Percentiles rank a stretch among this genome's conserved stretches.
Evolutionary conservation across 192 early-diverging fungal species (phyloP).

Genomic region (Backusella tarrabulga): DNA sequence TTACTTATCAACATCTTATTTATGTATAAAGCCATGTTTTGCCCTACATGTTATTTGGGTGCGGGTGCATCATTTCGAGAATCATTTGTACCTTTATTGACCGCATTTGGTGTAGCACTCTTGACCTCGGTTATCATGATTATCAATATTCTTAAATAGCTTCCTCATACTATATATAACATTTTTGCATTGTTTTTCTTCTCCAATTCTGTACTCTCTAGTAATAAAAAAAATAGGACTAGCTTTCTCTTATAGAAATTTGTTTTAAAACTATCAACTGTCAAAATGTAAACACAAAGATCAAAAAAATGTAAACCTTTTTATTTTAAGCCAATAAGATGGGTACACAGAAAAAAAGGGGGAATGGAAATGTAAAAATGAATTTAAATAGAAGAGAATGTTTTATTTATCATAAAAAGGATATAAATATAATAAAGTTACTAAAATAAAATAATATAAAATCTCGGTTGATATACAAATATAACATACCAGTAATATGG

Average conservation of each 20-base stretch:
- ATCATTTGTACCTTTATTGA: conserved; percentile 18
- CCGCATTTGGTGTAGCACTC: conserved; percentile 26
- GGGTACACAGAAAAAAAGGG: background rate
- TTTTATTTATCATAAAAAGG: background rate
- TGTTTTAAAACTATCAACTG: background rate
- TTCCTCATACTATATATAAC: conserved; percentile 1
- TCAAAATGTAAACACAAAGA: background rate
- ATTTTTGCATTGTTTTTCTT: background rate
- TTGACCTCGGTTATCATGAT: conserved; percentile 27
- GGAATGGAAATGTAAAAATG: background rate
- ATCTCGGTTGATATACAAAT: no score
- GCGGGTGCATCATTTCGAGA: background rate
- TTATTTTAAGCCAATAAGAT: background rate
- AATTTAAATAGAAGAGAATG: background rate
- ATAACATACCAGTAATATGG: background rate
- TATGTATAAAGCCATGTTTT: conserved; percentile 27
- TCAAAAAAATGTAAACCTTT: background rate
- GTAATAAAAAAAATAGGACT: background rate
- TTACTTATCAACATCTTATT: background rate
- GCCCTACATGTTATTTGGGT: conserved; percentile 32
- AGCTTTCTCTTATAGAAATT: background rate
- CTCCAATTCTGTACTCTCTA: background rate
- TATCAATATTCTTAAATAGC: conserved; percentile 11
- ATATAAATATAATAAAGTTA: background rate
- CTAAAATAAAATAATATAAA: no score